Evolutionary conservation across 345 rosid species (phyloP), one percentile per base, ranked within the genome.

Genomic region (Lepidium didymum): DNA sequence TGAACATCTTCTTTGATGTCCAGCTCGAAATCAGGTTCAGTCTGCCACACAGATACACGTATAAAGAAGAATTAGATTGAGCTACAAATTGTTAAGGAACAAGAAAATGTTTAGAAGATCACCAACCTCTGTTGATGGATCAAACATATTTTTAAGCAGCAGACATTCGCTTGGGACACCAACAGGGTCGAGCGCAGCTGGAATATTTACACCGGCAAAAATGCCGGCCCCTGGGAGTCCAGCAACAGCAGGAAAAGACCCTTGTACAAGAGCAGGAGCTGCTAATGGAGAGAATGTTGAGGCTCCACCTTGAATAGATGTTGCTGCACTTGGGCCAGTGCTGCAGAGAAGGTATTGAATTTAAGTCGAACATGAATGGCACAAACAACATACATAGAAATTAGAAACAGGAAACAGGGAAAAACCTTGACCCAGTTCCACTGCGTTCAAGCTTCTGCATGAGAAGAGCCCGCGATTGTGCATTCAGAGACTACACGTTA

Each of bases 361-460:
- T 74, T 83, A 15, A 73, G 57, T 5, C 78, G 40, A 69, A 38
- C 0, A 16, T 9, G 54, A 62, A 44, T 16, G 21, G n/a, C 3
- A 9, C 9, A 37, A 21, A 46, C 65, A 35, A 51, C 35, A 50
- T 50, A 25, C 16, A 54, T 47, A 43, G 54, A 42, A 31, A 76
- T 19, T 34, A 57, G 60, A 10, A 36, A 19, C 29, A 67, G 37
- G 35, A 76, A 16, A 14, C 7, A 70, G 16, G 16, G 19, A 69
- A 81, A 95, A 82, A 95, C 99, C 90, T 87, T 55, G 97, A 62
- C 58, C 87, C 80, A 42, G 83, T 81, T 75, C 96, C 96, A 78
- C 85, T 85, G 31, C 96, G 96, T 73, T 87, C 99, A 74, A 95
- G 80, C 89, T 87, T 95, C 79, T 74, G 87, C 97, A 95, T 95